Evolutionary conservation across 2,329 filamentous ascomycete species (phyloP).

Genomic region (Aspergillus sojae): DNA sequence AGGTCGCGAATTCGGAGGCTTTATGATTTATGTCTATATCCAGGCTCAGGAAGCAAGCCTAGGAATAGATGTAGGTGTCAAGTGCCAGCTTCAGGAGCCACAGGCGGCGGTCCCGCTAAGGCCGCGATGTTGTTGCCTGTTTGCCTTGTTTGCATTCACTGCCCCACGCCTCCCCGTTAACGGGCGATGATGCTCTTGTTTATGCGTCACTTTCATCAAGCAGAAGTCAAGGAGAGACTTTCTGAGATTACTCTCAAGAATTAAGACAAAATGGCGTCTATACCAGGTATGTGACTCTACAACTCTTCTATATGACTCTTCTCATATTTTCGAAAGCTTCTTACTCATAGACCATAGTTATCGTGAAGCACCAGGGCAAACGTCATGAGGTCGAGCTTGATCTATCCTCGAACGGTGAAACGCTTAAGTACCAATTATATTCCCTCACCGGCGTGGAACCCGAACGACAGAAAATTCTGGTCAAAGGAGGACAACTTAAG

Average conservation of each 20-base stretch:
- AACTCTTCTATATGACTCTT: not conserved
- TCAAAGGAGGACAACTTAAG: constrained; percentile 93
- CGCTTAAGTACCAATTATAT: constrained; percentile 93
- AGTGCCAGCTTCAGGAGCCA: constrained; percentile 19
- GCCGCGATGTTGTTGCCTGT: constrained; percentile 21
- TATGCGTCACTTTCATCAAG: constrained; percentile 16
- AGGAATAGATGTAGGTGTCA: constrained; percentile 11
- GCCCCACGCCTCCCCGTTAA: constrained; percentile 26
- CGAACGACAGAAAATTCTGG: constrained; percentile 90
- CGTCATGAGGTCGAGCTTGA: constrained; percentile 95
- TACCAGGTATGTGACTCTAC: constrained; percentile 51
- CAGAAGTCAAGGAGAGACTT: constrained; percentile 5
- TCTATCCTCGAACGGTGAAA: constrained; percentile 78
- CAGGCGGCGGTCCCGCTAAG: constrained; percentile 14
- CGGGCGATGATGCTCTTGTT: constrained; percentile 18
- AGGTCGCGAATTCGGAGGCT: not conserved
- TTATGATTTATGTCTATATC: not conserved
- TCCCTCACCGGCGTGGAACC: constrained; percentile 95
- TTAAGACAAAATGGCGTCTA: constrained; percentile 53
- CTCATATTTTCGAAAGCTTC: constrained; percentile 5
- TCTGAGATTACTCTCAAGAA: constrained; percentile 6
- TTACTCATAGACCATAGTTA: constrained; percentile 59
- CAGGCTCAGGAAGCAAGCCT: not conserved
- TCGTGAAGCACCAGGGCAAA: constrained; percentile 94
- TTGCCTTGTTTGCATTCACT: constrained; percentile 37